These are phyloP conservation scores for Auxenochlorella protothecoides DNA, from an alignment of 139 green algal species.

Conservation along the genomic window DNA sequence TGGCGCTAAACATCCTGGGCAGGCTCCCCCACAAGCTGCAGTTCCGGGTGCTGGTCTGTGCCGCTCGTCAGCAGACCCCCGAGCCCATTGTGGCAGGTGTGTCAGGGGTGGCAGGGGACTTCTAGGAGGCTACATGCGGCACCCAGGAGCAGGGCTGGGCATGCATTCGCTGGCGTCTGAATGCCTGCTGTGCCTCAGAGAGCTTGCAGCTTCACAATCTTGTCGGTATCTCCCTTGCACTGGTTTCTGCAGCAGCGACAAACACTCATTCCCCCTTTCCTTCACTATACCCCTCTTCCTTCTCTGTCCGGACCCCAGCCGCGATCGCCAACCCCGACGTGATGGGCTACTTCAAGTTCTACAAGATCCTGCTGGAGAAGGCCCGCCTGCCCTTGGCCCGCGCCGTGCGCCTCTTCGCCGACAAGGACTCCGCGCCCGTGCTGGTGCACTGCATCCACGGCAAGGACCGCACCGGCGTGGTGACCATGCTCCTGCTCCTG, in stretches of 20 bases:
- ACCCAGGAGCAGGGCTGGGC: too few relatives aligned
- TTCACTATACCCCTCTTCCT: too few relatives aligned
- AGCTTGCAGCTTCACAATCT: too few relatives aligned
- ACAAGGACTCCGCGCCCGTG: conserved; percentile 15
- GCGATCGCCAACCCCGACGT: conserved; percentile 33
- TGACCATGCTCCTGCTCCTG: conserved; percentile 39
- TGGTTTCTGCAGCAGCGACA: too few relatives aligned
- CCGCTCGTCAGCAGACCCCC: conserved; percentile 4
- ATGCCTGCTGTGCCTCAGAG: too few relatives aligned
- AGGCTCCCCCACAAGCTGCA: conserved; percentile 14
- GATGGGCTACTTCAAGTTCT: conserved; percentile 38
- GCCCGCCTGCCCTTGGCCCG: conserved; percentile 14
- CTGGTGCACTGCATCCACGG: conserved; percentile 44
- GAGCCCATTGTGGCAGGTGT: conserved; percentile 21
- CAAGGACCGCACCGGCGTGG: conserved; percentile 42
- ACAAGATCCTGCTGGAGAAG: conserved; percentile 16
- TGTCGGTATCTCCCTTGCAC: too few relatives aligned
- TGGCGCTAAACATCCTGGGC: conserved; percentile 15
- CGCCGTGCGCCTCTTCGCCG: conserved; percentile 24
- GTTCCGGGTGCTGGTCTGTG: conserved; percentile 11
- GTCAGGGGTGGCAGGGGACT: neutral
- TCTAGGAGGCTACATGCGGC: neutral
- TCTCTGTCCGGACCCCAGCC: neutral
- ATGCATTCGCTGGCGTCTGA: too few relatives aligned
- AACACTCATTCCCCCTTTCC: too few relatives aligned